Percentiles rank a stretch among this genome's conserved stretches.
These are phyloP conservation scores for Nannochloris sp. DNA, from an alignment of 139 green algal species.

Conservation along the genomic window DNA sequence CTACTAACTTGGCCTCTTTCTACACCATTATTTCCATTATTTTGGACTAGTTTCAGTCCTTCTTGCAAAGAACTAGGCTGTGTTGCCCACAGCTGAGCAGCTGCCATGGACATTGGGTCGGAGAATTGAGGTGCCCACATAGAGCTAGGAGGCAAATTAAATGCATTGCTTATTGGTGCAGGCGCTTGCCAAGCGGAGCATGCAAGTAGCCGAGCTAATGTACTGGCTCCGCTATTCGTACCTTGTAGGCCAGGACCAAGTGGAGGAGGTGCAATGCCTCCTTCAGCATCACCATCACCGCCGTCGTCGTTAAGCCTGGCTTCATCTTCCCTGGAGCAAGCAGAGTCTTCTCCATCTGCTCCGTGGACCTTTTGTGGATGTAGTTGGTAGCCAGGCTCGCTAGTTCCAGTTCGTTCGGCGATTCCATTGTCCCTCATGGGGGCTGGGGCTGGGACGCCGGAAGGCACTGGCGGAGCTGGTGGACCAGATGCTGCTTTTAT, in stretches of 20 bases:
- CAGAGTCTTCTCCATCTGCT: slow-evolving; percentile 32
- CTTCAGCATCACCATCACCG: slow-evolving; percentile 2
- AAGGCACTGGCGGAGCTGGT: background rate
- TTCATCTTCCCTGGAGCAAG: slow-evolving; percentile 28
- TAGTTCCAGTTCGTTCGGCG: slow-evolving; percentile 31
- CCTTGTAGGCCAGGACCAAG: background rate
- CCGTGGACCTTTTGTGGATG: slow-evolving; percentile 15
- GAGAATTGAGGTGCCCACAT: background rate
- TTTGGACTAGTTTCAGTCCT: background rate
- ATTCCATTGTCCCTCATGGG: background rate
- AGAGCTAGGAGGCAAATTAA: background rate
- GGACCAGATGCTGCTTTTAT: background rate
- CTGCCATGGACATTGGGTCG: background rate
- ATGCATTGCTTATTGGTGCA: too few relatives aligned
- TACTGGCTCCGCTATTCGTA: background rate
- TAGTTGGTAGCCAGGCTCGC: slow-evolving; percentile 11
- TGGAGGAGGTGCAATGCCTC: background rate
- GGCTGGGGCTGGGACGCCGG: background rate
- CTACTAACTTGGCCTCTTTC: too few relatives aligned
- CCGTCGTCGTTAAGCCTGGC: background rate
- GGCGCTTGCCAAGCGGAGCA: too few relatives aligned
- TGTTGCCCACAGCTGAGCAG: background rate
- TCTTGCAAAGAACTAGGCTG: background rate
- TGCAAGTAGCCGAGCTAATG: background rate
- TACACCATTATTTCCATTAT: background rate